phyloP scores from a whole-genome alignment of 2,329 filamentous ascomycete species.

The Monilinia vaccinii-corymbosi region DNA sequence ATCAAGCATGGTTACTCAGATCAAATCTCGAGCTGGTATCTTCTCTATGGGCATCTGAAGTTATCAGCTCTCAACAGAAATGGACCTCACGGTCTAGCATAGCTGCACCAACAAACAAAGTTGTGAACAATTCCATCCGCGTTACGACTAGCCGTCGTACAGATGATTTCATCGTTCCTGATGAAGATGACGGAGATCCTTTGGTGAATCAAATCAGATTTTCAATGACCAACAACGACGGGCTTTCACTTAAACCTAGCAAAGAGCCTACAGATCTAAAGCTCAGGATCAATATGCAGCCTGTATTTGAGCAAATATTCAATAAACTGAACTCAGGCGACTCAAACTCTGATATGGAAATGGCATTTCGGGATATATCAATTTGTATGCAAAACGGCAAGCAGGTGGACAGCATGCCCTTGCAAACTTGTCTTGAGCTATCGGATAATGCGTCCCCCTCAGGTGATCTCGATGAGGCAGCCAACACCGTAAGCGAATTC shows the following conservation, averaged over 20 bases:
- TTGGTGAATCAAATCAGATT: not conserved
- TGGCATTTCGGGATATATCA: conserved; percentile 2
- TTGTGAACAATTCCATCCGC: conserved; percentile 6
- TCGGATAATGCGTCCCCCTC: conserved; percentile 14
- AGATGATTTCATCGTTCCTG: conserved; percentile 25
- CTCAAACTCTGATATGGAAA: not conserved
- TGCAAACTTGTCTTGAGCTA: conserved; percentile 19
- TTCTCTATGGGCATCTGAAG: conserved; percentile 28
- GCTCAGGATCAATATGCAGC: conserved; percentile 5
- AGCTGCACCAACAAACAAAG: conserved; percentile 11
- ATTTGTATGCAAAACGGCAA: conserved; percentile 4
- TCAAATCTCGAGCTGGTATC: conserved; percentile 37
- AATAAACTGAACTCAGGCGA: not conserved
- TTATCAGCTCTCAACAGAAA: not conserved
- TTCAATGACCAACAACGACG: not conserved
- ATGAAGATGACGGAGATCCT: conserved; percentile 12
- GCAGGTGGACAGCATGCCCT: conserved; percentile 10
- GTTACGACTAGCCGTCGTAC: conserved; percentile 6
- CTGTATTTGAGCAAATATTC: conserved; percentile 4
- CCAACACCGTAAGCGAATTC: conserved; percentile 16
- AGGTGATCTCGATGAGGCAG: conserved; percentile 23
- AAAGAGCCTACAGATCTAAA: not conserved
- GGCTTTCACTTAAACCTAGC: not conserved
- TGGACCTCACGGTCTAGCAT: conserved; percentile 1
- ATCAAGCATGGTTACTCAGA: conserved; percentile 37